Base-by-base conservation (phyloP, 2,329 filamentous ascomycete genomes). In the Alternaria gaisen region DNA sequence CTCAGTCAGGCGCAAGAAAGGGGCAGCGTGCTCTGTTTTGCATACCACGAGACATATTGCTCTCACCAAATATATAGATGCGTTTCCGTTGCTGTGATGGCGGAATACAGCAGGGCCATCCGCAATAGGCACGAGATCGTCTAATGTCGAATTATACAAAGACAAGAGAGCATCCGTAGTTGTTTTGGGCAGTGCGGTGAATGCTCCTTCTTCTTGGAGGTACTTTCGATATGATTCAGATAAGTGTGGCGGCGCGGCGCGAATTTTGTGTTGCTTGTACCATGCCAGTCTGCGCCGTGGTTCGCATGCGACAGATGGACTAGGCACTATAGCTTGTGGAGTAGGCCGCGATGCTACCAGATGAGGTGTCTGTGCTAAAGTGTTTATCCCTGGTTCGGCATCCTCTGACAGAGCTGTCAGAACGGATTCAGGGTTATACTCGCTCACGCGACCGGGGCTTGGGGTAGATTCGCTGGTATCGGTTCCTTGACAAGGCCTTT, bases 21-120 rank as follows among this genome's bases (percentile, higher is more conserved):
- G 54, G n/a, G 38, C 46, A 3, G 54, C 54, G 5, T 57, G 46
- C 16, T 18, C 32, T 12, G 11, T 50, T 5, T 57, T 57, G 46
- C 54, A 57, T 40, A 52, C 28, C 5, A 57, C 54, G n/a, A 57
- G 54, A 5, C 54, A 57, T 7, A 57, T 57, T 14, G 54, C 54
- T 16, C 12, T 28, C 2, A 57, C 54, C 12, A 57, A 18, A 22
- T 57, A 52, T 12, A 32, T 5, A 10, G 54, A 57, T 2, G 54
- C 54, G 1, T 43, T 20, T 11, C 38, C 38, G 4, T 57, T 57
- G 4, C 54, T 57, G 28, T 57, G 38, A 12, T 51, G 20, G 10
- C 54, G 54, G 22, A 52, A 52, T 7, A 57, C 20, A 9, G 36
- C 20, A 1, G 46, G 18, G 7, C 54, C 54, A 42, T 57, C 30